These are phyloP conservation scores for Suhomyces yuchorum DNA, from an alignment of 1,139 yeast genomes.

Conservation along the genomic window DNA sequence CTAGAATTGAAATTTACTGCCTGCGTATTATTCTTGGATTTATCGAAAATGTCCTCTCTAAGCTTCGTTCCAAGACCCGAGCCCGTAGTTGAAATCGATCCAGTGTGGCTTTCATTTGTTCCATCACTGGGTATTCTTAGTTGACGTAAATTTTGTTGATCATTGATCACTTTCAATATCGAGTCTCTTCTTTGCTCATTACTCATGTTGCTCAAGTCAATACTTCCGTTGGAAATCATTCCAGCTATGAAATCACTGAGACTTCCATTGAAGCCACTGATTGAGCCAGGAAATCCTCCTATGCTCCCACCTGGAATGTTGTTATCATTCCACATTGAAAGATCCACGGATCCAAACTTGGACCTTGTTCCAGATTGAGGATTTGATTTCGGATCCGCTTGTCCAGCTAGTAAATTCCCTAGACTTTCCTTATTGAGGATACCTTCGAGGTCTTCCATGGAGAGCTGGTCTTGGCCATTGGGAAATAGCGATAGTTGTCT, in stretches of 20 bases:
- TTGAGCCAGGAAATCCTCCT: conserved; percentile 29
- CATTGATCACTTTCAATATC: conserved; percentile 40
- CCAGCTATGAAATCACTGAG: conserved; percentile 42
- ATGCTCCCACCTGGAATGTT: conserved; percentile 8
- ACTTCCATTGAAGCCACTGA: conserved; percentile 38
- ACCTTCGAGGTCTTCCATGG: conserved; percentile 46
- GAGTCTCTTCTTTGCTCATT: conserved; percentile 47
- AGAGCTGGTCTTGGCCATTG: conserved; percentile 25
- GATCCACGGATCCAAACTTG: conserved; percentile 35
- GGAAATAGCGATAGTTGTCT: conserved; percentile 21
- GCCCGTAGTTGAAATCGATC: conserved; percentile 6
- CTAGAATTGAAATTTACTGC: neutral
- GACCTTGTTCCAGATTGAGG: conserved; percentile 16
- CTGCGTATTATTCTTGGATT: conserved; percentile 13
- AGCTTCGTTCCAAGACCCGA: conserved; percentile 23
- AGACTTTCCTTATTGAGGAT: conserved; percentile 47
- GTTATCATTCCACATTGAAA: conserved; percentile 26
- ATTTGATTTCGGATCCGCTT: conserved; percentile 12
- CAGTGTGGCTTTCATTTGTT: conserved; percentile 7
- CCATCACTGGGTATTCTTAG: conserved; percentile 19
- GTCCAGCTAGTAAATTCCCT: conserved; percentile 37
- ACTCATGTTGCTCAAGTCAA: conserved; percentile 46
- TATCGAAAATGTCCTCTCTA: conserved; percentile 48
- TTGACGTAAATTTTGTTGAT: conserved; percentile 27
- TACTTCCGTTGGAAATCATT: conserved; percentile 38